These are phyloP conservation scores for Phialophora expanda DNA, from an alignment of 2,329 filamentous ascomycete species.

Conservation along the genomic window DNA sequence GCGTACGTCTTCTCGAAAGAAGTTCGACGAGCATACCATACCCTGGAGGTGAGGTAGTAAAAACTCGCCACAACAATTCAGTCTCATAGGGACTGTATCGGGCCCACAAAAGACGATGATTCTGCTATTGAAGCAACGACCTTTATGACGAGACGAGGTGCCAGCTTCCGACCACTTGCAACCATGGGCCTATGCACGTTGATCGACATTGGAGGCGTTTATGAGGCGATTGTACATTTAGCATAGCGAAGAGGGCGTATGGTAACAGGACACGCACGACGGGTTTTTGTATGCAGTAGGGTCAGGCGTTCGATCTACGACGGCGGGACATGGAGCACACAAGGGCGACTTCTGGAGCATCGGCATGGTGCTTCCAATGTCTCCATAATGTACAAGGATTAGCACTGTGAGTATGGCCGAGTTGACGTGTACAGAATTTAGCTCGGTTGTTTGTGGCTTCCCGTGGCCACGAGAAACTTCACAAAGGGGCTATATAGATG, in stretches of 20 bases:
- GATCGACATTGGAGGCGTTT: slow-evolving; percentile 21
- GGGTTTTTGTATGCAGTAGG: slow-evolving; percentile 11
- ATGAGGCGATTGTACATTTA: slow-evolving; percentile 31
- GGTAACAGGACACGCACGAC: slow-evolving; percentile 20
- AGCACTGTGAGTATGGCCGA: slow-evolving; percentile 7
- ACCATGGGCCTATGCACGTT: slow-evolving; percentile 19
- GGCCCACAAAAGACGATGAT: not conserved
- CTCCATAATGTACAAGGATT: not conserved
- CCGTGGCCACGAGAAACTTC: not conserved
- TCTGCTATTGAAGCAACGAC: slow-evolving; percentile 23
- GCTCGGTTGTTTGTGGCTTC: not conserved
- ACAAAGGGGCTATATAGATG: slow-evolving; percentile 28
- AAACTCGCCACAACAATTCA: not conserved
- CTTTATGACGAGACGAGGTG: slow-evolving; percentile 31
- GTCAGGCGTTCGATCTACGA: slow-evolving; percentile 27
- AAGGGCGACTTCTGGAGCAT: slow-evolving; percentile 3
- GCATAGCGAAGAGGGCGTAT: slow-evolving; percentile 23
- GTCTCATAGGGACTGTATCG: not conserved
- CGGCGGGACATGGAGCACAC: slow-evolving; percentile 7
- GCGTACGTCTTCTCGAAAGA: not conserved
- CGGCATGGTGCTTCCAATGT: not conserved
- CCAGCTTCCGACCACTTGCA: slow-evolving; percentile 25
- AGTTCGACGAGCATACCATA: not conserved
- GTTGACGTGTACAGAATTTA: slow-evolving; percentile 27
- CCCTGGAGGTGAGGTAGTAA: not conserved